Base-by-base conservation (phyloP, 345 rosid genomes). In the Hibiscus mutabilis region DNA sequence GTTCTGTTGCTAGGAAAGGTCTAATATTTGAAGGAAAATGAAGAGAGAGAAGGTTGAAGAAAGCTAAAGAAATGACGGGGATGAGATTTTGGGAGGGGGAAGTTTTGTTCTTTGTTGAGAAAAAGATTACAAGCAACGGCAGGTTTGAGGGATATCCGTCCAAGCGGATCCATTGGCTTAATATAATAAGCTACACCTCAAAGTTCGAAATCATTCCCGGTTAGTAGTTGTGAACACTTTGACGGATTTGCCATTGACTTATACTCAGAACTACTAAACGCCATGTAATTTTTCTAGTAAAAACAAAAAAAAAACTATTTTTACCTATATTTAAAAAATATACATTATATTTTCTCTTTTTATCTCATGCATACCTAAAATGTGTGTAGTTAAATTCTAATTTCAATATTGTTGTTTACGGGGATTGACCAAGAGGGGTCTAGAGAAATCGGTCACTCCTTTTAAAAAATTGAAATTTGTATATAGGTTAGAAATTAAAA, bases 161-260 rank as follows among this genome's bases (percentile, higher is more conserved):
- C 31, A 16, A 64, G 60, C 29, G 78, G 82, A 82, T 77, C 82
- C 79, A 81, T 81, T 82, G 91, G 84, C 83, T 75, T 8, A 24
- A 56, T 18, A 63, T 53, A 53, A 53, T 55, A 27, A 60, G 74
- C 74, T 66, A 80, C 68, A 53, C 42, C 74, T 40, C 40, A 47
- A 44, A 60, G 66, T 40, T 14, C 31, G 21, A 60, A 16, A 31
- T 59, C 47, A 27, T 18, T 71, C 16, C 35, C 44, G 11, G 7
- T 53, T 51, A 49, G 8, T 16, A 3, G 25, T 5, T 51, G 55
- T 51, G 18, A 5, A 21, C 27, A 1, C 15, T 19, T 56, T 21
- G 31, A 22, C 31, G 5, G 3, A 21, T 56, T 11, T 74, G 68
- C 67, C 81, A 18, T 15, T 58, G 0, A 6, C 1, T 25, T n/a